Evolutionary conservation across 176 grass and related monocot genomes (phyloP).

Genomic region (Juncus effusus): DNA sequence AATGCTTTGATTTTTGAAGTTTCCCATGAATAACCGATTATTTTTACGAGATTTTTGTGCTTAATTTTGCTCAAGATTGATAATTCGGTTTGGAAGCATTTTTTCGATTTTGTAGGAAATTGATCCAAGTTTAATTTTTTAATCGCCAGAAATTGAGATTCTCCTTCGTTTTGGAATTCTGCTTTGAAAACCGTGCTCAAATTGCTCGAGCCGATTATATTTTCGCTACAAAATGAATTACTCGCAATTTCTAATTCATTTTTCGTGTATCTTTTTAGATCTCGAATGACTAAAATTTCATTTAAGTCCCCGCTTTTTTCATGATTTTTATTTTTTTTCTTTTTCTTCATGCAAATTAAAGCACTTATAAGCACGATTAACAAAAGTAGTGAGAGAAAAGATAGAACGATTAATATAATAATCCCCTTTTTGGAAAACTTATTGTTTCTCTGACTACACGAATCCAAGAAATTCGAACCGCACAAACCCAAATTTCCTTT

Average conservation of each 20-base stretch:
- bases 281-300: conserved; percentile 44
- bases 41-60: conserved; percentile 83
- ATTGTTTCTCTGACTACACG: conserved; percentile 30
- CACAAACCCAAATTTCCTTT: conserved; percentile 69
- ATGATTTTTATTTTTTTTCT: conserved; percentile 24
- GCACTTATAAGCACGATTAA: conserved; percentile 26
- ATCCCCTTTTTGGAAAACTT: conserved; percentile 47
- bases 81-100: conserved; percentile 68
- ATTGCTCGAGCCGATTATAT: conserved; percentile 59
- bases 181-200: conserved; percentile 86
- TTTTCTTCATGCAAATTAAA: conserved; percentile 24
- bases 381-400: conserved; percentile 40
- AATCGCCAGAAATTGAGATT: conserved; percentile 37
- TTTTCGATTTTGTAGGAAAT: conserved; percentile 76
- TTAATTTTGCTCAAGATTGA: conserved; percentile 47
- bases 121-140: conserved; percentile 82
- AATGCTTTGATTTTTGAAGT: conserved; percentile 66
- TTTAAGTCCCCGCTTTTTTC: not conserved
- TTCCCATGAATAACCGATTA: conserved; percentile 77
- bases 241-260: conserved; percentile 56
- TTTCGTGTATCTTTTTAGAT: conserved; percentile 57
- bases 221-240: conserved; percentile 47
- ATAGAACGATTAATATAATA: conserved; percentile 31
- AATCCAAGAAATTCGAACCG: conserved; percentile 46
- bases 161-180: conserved; percentile 39